Evolutionary conservation across 768 basidiomycete genomes (phyloP), one percentile per base, ranked within the genome.

Genomic region (Podaxis mareebaensis): DNA sequence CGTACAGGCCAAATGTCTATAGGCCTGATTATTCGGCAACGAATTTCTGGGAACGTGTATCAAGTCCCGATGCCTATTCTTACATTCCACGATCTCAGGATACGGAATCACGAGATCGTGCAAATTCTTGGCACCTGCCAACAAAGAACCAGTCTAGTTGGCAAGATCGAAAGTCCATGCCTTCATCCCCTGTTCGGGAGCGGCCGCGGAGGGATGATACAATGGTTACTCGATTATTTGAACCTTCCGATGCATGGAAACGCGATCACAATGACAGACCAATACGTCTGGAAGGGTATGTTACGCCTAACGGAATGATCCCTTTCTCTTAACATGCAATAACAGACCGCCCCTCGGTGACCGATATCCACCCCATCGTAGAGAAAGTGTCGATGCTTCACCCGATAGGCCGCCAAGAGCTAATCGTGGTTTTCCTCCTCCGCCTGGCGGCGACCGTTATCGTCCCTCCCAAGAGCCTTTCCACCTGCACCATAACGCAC

Each of bases 181-280:
- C 79, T 7, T 56, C 73, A 13, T 80, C 81, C 5, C 78, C 81
- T 38, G 73, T 70, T 53, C 70, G 73, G 58, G 72, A 72, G 36
- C 69, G 73, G 62, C 64, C 66, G 48, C 71, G 72, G 40, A 74
- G 75, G 49, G 77, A 79, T 51, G 74, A 72, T 26, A 68, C 70
- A 56, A 66, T 73, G 57, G 75, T 77, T 28, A 71, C 73, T 64
- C 79, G 88, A 66, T 84, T 86, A 79, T 86, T 91, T 69, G 91
- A 92, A 70, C 89, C 90, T 36, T 89, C 88, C 38, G 86, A 89
- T 20, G 74, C 78, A 36, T 91, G 91, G 90, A 89, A 87, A 70
- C 83, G 88, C 66, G 73, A 75, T 8, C 85, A 85, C 67, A 68
- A 68, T 54, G 84, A 86, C 68, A 78, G 80, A 67, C 70, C 77